phyloP scores from a whole-genome alignment of 768 basidiomycete genomes.

The Tephrocybe sp. region DNA sequence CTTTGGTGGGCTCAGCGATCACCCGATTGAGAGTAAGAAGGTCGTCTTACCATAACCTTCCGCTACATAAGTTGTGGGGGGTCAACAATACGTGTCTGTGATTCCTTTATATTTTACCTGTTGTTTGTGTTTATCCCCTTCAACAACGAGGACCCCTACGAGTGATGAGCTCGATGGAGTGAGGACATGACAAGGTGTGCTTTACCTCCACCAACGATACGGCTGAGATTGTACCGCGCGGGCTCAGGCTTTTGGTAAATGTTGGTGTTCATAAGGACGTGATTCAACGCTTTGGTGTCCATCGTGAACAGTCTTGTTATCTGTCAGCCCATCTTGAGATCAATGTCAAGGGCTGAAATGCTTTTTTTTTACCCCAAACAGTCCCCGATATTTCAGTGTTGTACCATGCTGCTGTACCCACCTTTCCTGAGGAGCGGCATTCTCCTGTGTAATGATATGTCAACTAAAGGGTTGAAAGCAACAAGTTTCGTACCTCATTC shows the following conservation, averaged over 20 bases:
- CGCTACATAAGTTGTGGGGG: conserved; percentile 27
- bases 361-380: conserved; percentile 48
- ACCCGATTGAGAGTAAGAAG: neutral
- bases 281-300: conserved; percentile 51
- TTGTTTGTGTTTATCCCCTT: conserved; percentile 46
- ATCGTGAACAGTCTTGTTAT: neutral
- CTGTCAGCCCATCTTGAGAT: neutral
- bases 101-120: conserved; percentile 30
- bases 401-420: conserved; percentile 13
- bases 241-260: conserved; percentile 56
- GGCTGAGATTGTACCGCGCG: conserved; percentile 34
- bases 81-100: neutral
- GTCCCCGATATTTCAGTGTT: conserved; percentile 11
- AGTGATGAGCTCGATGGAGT: neutral
- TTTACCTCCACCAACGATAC: conserved; percentile 42
- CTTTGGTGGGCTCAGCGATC: conserved; percentile 24
- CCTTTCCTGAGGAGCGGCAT: conserved; percentile 21
- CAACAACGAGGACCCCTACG: conserved; percentile 50
- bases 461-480: neutral
- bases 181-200: neutral
- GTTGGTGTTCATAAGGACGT: conserved; percentile 57
- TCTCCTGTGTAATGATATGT: conserved; percentile 23
- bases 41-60: conserved; percentile 39
- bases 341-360: conserved; percentile 31
- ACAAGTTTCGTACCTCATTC: neutral